Conservation (phyloP, 257 asterid species). For the Forsythia viridissima region DNA sequence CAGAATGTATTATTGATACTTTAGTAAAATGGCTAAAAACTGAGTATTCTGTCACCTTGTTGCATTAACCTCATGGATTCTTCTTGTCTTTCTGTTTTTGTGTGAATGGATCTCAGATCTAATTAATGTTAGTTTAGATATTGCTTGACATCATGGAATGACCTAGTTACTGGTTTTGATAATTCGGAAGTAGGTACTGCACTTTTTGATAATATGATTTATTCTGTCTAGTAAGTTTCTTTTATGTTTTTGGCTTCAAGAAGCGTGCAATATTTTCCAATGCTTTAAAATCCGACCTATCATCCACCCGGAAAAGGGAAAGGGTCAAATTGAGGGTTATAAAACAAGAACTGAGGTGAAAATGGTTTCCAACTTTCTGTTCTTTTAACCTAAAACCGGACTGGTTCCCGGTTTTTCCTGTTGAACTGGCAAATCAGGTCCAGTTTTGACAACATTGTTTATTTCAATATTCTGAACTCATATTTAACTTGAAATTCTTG, state of each 20-base stretch:
- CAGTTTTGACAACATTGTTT: background rate
- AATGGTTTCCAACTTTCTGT: background rate
- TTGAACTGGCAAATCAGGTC: background rate
- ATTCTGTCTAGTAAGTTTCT: background rate
- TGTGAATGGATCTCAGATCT: background rate
- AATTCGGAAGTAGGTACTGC: constrained; percentile 2
- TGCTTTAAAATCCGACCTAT: background rate
- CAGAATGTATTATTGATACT: too few relatives aligned
- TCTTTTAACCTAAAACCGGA: background rate
- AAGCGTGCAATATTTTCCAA: background rate
- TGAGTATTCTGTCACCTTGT: background rate
- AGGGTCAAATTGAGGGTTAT: background rate
- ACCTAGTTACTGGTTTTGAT: constrained; percentile 8
- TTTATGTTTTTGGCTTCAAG: constrained; percentile 19
- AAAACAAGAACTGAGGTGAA: too few relatives aligned
- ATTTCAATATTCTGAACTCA: background rate
- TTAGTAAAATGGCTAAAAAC: too few relatives aligned
- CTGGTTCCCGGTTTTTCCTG: background rate
- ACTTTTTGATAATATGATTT: constrained; percentile 1
- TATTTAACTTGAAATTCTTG: background rate
- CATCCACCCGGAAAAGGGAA: background rate
- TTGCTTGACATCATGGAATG: constrained; percentile 5
- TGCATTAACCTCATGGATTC: background rate
- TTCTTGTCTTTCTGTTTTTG: background rate
- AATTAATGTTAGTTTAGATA: background rate